These are phyloP conservation scores for Micractinium conductrix DNA, from an alignment of 139 green algal genomes.

Conservation along the genomic window DNA sequence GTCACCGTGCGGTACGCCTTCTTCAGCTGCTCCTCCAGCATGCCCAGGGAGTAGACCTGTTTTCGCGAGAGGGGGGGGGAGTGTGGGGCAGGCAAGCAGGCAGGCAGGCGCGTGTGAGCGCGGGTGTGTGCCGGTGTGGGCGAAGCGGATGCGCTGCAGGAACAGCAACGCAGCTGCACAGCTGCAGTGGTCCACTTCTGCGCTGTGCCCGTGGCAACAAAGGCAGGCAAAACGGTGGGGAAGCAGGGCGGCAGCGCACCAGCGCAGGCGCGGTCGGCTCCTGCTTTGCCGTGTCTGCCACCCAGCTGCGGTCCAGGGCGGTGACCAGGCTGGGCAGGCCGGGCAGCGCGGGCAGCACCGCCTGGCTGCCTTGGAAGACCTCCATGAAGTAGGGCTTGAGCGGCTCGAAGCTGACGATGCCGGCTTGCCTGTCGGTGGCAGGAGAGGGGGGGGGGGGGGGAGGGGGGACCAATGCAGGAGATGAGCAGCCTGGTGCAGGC, in stretches of 20 bases:
- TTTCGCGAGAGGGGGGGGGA: too few species aligned
- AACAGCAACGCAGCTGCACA: neutral
- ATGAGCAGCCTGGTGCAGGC: too few species aligned
- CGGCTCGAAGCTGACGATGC: slow-evolving; percentile 91
- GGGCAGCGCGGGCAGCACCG: slow-evolving; percentile 70
- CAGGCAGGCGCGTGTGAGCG: too few species aligned
- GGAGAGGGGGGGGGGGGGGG: neutral
- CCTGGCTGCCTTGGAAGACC: slow-evolving; percentile 71
- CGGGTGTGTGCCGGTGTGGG: too few species aligned
- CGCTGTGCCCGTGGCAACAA: too few species aligned
- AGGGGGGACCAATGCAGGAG: neutral
- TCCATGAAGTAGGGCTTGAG: slow-evolving; percentile 90
- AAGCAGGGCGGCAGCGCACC: too few species aligned
- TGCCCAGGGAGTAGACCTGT: slow-evolving; percentile 73
- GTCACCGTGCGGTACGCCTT: slow-evolving; percentile 95
- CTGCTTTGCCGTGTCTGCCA: slow-evolving; percentile 55
- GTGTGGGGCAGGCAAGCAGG: too few species aligned
- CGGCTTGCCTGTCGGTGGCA: slow-evolving; percentile 75
- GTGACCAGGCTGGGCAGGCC: slow-evolving; percentile 66
- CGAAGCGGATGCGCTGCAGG: neutral
- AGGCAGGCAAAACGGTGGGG: too few species aligned
- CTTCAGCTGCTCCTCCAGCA: slow-evolving; percentile 71
- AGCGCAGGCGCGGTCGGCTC: slow-evolving; percentile 74
- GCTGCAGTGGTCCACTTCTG: neutral
- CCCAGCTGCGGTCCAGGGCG: slow-evolving; percentile 81